Base-by-base conservation (phyloP, 2,329 filamentous ascomycete genomes). In the Xylariaceae sp. region DNA sequence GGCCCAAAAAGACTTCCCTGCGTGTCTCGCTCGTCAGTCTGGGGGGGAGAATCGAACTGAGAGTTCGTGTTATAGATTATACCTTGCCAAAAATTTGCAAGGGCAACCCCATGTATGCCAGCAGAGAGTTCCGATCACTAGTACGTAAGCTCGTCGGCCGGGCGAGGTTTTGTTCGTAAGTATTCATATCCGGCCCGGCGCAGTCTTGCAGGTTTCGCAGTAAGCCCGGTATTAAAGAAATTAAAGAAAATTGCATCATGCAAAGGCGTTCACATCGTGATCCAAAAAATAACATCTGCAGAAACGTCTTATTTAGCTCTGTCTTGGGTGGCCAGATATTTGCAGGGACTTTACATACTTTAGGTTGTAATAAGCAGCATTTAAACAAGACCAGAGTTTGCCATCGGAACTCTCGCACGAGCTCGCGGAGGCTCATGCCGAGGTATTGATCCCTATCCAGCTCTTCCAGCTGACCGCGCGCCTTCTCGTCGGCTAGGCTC, bases 191-290 rank as follows among this genome's bases (percentile, higher is more conserved):
- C n/a, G 92, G 92, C 57, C 95, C 88, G 34, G 92, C 90, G 55
- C 87, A 94, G 65, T 98, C 92, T 64, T 94, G 83, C n/a, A 98
- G 75, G 54, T 85, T 88, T 55, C 87, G 81, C 56, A 97, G 81
- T 41, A 98, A 77, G 43, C 89, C 88, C 32, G 92, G 92, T 67
- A 98, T 94, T 56, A 98, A 72, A 37, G 90, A 96, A 52, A 98
- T 83, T 31, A 98, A 76, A 30, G 90, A 92, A 67, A 97, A 98
- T 63, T 98, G 92, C 66, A 95, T 89, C 85, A 97, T 94, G 74
- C 92, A 98, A 51, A 98, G 69, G 49, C 85, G 78, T 64, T 98
- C 92, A 63, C 92, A 97, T 53, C 88, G 81, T n/a, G 90, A 88
- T 46, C 92, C 89, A 56, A 97, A 98, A 68, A 98, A 97, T 38